Conservation (phyloP, 2,329 filamentous ascomycete species). For the Talaromyces sp. region DNA sequence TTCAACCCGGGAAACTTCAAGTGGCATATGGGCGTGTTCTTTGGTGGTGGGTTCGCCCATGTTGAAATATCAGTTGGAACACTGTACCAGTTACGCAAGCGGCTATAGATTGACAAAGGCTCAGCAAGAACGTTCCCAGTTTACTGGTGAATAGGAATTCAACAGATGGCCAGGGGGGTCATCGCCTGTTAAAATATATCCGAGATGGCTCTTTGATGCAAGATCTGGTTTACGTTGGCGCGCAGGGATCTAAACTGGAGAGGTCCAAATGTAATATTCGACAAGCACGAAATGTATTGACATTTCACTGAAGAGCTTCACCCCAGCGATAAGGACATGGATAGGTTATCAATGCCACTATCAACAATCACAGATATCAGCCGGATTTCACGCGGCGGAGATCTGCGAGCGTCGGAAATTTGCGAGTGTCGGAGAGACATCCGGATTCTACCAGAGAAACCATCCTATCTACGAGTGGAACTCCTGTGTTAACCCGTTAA, state of each 20-base stretch:
- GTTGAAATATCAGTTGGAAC: not conserved
- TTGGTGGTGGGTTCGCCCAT: not conserved
- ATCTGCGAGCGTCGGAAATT: not conserved
- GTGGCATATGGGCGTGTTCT: not conserved
- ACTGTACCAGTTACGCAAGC: not conserved
- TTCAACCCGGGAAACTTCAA: conserved; percentile 1
- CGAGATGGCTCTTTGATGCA: not conserved
- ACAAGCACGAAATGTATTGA: conserved; percentile 1
- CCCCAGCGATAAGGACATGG: not conserved
- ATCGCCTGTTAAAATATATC: conserved; percentile 1
- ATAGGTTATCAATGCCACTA: not conserved
- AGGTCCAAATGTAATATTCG: not conserved
- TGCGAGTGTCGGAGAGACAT: not conserved
- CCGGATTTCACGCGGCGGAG: not conserved
- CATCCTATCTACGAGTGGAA: too few relatives aligned
- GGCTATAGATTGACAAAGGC: not conserved
- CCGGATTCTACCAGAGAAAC: too few relatives aligned
- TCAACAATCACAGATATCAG: conserved; percentile 1
- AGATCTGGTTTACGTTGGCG: too few relatives aligned
- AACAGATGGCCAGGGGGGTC: not conserved
- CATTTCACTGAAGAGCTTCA: not conserved
- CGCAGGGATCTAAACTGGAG: not conserved
- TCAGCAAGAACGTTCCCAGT: not conserved
- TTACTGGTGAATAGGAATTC: not conserved
- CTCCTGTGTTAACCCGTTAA: too few relatives aligned